Evolutionary conservation across 2,329 filamentous ascomycete genomes (phyloP).

Genomic region (Cercospora sp.): DNA sequence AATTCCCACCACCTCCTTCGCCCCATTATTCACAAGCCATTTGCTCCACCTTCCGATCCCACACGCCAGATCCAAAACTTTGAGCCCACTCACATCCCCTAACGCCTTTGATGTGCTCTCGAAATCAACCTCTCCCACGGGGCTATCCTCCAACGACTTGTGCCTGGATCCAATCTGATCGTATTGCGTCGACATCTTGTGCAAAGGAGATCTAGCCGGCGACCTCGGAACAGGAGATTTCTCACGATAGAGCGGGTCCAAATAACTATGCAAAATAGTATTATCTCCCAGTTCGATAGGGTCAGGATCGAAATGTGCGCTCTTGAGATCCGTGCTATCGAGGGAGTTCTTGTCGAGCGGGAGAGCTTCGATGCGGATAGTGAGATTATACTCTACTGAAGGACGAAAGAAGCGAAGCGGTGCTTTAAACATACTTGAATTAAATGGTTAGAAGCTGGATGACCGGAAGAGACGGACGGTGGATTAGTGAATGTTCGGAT

Average conservation of each 20-base stretch:
- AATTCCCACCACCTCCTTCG: conserved; percentile 14
- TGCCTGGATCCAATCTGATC: conserved; percentile 15
- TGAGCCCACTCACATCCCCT: conserved; percentile 17
- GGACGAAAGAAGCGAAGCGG: conserved; percentile 8
- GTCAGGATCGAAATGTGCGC: conserved; percentile 9
- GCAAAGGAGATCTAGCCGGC: background rate
- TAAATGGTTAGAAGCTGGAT: background rate
- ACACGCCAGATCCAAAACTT: conserved; percentile 23
- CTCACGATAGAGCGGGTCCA: conserved; percentile 1
- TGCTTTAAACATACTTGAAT: conserved; percentile 3
- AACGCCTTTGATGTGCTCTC: conserved; percentile 8
- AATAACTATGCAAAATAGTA: conserved; percentile 4
- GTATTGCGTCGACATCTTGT: conserved; percentile 13
- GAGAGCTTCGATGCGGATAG: background rate
- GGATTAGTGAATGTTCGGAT: background rate
- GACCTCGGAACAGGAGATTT: conserved; percentile 1
- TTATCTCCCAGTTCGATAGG: conserved; percentile 3
- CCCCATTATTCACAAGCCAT: conserved; percentile 19
- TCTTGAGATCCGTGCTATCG: conserved; percentile 6
- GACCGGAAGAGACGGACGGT: background rate
- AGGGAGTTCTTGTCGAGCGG: background rate
- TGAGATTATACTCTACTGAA: background rate
- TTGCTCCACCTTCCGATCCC: conserved; percentile 19
- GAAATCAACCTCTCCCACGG: conserved; percentile 3
- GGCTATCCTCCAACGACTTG: conserved; percentile 9